A percentile compares a stretch with the other conserved stretches of the same genome.
Evolutionary conservation across 116 monocot genomes (phyloP).

Genomic region (Trichopus zeylanicus): DNA sequence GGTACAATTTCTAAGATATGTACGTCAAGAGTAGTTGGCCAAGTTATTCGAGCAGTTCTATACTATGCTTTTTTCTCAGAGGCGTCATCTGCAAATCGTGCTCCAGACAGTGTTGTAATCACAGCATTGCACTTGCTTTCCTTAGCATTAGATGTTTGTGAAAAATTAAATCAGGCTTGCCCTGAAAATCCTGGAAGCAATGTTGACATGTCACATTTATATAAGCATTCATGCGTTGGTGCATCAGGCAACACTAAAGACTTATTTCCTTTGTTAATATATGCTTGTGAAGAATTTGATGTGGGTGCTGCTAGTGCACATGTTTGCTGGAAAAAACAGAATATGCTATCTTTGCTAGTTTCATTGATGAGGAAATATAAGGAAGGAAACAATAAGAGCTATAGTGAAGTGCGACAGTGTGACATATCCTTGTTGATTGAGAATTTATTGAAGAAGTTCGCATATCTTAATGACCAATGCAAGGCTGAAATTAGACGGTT

Average conservation of each 20-base stretch:
- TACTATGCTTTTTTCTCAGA: conserved; percentile 69
- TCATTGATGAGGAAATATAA: conserved; percentile 63
- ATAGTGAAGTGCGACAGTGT: conserved; percentile 39
- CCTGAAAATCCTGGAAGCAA: neutral
- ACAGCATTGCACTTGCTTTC: conserved; percentile 75
- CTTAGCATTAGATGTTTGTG: conserved; percentile 79
- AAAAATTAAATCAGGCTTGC: conserved; percentile 5
- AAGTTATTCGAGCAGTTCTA: conserved; percentile 61
- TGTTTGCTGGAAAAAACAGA: conserved; percentile 34
- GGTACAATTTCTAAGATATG: conserved; percentile 49
- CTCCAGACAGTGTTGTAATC: conserved; percentile 79
- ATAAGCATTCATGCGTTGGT: conserved; percentile 5
- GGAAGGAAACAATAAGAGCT: conserved; percentile 33
- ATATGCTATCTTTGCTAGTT: conserved; percentile 68
- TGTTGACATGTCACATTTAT: conserved; percentile 4
- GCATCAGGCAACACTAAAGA: conserved; percentile 7
- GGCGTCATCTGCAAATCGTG: conserved; percentile 37
- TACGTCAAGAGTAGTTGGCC: conserved; percentile 50
- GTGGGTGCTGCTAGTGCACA: conserved; percentile 13
- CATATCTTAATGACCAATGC: conserved; percentile 42
- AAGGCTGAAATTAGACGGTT: conserved; percentile 37
- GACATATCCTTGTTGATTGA: conserved; percentile 61
- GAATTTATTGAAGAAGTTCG: conserved; percentile 67
- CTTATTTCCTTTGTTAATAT: conserved; percentile 37
- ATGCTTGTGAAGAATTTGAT: conserved; percentile 48